Evolutionary conservation across 306 rosid genomes (phyloP).

Genomic region (Rosa chinensis): DNA sequence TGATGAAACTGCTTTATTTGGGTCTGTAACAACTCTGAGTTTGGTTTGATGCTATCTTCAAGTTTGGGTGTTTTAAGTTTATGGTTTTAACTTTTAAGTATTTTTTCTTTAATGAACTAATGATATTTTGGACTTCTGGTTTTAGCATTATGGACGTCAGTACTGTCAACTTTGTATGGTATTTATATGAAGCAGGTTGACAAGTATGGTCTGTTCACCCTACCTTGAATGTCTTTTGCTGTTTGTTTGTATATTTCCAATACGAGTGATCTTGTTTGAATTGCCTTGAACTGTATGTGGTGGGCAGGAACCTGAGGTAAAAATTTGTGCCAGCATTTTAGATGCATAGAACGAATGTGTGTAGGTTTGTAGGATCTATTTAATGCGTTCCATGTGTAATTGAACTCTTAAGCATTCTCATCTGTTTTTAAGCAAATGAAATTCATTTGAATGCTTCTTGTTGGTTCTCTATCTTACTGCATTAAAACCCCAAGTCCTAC

Average conservation of each 20-base stretch:
- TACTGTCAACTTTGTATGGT: no score
- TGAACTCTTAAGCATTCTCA: not conserved
- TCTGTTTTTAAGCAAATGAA: no score
- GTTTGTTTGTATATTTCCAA: not conserved
- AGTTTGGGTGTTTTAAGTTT: no score
- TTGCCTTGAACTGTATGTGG: slow-evolving; percentile 12
- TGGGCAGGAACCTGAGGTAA: slow-evolving; percentile 91
- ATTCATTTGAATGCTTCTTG: not conserved
- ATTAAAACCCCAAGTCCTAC: not conserved
- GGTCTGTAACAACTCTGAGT: no score
- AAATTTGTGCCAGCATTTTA: slow-evolving; percentile 89
- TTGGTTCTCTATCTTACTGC: not conserved
- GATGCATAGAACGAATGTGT: slow-evolving; percentile 88
- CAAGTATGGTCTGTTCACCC: no score
- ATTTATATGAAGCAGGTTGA: no score
- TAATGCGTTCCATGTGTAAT: not conserved
- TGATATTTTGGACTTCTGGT: no score
- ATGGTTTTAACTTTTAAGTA: no score
- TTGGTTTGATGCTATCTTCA: no score
- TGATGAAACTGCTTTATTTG: no score
- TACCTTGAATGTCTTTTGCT: not conserved
- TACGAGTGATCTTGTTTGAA: not conserved
- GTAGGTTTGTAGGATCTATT: slow-evolving; percentile 52
- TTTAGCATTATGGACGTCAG: no score
- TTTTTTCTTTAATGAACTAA: no score